Conservation (phyloP, 2,329 filamentous ascomycete genomes). For the Trichoderma sp. region DNA sequence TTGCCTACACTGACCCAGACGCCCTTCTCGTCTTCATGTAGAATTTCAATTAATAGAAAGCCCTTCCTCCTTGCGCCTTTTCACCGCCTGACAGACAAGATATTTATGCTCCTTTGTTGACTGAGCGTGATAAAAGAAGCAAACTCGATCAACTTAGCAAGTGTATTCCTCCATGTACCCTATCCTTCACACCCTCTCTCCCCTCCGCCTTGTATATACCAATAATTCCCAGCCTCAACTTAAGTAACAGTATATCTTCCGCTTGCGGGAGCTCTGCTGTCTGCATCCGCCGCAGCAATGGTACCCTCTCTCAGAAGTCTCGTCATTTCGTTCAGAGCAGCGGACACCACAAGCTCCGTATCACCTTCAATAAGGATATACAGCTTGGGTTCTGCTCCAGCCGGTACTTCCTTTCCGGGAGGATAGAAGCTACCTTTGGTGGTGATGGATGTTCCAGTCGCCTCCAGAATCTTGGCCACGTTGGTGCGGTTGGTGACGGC, state of each 20-base stretch:
- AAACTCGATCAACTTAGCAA: not conserved
- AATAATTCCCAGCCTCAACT: not conserved
- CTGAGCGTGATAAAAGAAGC: not conserved
- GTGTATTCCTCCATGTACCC: not conserved
- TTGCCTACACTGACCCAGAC: not conserved
- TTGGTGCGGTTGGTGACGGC: constrained; percentile 98
- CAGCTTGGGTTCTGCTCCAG: constrained; percentile 81
- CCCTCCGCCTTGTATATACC: not conserved
- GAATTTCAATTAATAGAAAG: not conserved
- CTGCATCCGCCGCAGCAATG: constrained; percentile 82
- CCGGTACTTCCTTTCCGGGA: constrained; percentile 72
- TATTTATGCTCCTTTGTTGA: not conserved
- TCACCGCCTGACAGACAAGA: not conserved
- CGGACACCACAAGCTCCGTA: constrained; percentile 86
- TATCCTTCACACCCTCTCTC: not conserved
- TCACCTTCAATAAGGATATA: constrained; percentile 98
- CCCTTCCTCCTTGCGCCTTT: not conserved
- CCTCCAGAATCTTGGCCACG: constrained; percentile 94
- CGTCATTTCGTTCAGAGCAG: constrained; percentile 87
- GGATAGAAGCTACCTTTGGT: constrained; percentile 93
- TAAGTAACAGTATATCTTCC: constrained; percentile 85
- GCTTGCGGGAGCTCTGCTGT: constrained; percentile 72
- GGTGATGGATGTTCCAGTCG: constrained; percentile 92
- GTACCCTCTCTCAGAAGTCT: constrained; percentile 86
- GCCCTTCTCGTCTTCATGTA: not conserved